Percentiles rank a stretch among this genome's conserved stretches.
These are phyloP conservation scores for Xerocomus minutiporus DNA, from an alignment of 1,284 basidiomycete genomes.

Conservation along the genomic window DNA sequence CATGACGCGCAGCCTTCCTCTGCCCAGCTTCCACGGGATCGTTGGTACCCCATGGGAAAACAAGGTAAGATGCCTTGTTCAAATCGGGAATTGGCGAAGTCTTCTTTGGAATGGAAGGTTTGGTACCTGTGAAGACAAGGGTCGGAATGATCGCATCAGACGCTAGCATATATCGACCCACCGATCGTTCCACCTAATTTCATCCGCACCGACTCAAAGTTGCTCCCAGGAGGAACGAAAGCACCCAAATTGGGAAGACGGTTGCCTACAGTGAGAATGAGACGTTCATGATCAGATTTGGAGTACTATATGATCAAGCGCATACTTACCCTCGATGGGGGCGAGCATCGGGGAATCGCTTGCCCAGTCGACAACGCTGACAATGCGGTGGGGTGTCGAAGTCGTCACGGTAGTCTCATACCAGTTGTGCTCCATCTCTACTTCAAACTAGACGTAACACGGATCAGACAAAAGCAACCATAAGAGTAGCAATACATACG, in stretches of 20 bases:
- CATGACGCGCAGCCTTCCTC: conserved; percentile 40
- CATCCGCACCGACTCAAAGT: conserved; percentile 18
- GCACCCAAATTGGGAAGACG: conserved; percentile 26
- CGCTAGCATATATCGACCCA: background rate
- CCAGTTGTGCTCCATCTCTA: conserved; percentile 87
- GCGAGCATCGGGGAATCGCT: conserved; percentile 57
- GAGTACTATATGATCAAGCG: background rate
- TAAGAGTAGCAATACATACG: conserved; percentile 11
- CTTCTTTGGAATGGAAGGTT: conserved; percentile 29
- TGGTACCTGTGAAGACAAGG: conserved; percentile 2
- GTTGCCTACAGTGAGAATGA: conserved; percentile 8
- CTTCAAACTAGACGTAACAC: conserved; percentile 52
- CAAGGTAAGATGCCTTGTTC: conserved; percentile 53
- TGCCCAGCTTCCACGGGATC: conserved; percentile 60
- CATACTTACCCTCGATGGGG: conserved; percentile 18
- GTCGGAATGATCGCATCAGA: background rate
- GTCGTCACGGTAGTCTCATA: conserved; percentile 72
- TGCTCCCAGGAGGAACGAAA: conserved; percentile 20
- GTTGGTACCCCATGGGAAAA: conserved; percentile 73
- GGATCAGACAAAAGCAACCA: background rate
- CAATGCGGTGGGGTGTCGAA: conserved; percentile 59
- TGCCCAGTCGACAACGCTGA: conserved; percentile 81
- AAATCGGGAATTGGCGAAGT: conserved; percentile 20
- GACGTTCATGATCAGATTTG: background rate
- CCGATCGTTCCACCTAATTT: conserved; percentile 16